phyloP scores from a whole-genome alignment of 805 yeast genomes.

The Cyberlindnera xylosilytica region DNA sequence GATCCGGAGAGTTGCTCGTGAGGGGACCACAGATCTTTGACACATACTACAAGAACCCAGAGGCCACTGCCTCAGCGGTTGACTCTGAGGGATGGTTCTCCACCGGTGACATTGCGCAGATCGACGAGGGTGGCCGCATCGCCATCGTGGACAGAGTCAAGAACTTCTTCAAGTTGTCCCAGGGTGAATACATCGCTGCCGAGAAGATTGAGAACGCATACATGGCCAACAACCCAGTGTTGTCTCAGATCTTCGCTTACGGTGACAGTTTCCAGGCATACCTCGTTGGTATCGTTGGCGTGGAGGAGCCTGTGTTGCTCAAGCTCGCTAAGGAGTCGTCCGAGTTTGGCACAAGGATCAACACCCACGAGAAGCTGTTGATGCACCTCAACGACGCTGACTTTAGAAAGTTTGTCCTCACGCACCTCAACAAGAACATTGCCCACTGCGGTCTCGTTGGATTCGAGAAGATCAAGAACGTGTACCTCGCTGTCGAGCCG shows the following conservation, averaged over 20 bases:
- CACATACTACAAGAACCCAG: slow-evolving; percentile 53
- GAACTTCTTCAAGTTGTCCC: slow-evolving; percentile 69
- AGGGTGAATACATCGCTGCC: slow-evolving; percentile 71
- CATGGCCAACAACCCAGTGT: slow-evolving; percentile 46
- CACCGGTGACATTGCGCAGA: slow-evolving; percentile 62
- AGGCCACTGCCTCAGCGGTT: slow-evolving; percentile 50
- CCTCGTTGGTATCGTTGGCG: slow-evolving; percentile 61
- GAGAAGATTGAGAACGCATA: slow-evolving; percentile 70
- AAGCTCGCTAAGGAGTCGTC: slow-evolving; percentile 16
- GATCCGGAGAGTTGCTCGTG: slow-evolving; percentile 58
- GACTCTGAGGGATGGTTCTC: slow-evolving; percentile 62
- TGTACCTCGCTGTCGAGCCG: slow-evolving; percentile 47
- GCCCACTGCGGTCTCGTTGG: slow-evolving; percentile 38
- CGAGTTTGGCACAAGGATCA: slow-evolving; percentile 12
- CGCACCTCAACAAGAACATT: slow-evolving; percentile 36
- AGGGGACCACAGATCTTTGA: slow-evolving; percentile 63
- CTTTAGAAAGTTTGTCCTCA: slow-evolving; percentile 36
- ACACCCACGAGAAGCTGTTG: slow-evolving; percentile 23
- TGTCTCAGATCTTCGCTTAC: slow-evolving; percentile 55
- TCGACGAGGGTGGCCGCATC: slow-evolving; percentile 52
- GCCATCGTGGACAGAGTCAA: slow-evolving; percentile 71
- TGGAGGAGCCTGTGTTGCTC: slow-evolving; percentile 43
- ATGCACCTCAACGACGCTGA: slow-evolving; percentile 27
- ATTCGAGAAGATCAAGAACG: slow-evolving; percentile 50
- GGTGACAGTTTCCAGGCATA: slow-evolving; percentile 59